Percentiles rank a stretch among this genome's conserved stretches.
Conservation (phyloP, 2,329 filamentous ascomycete genomes). For the Hymenoscyphus linearis region DNA sequence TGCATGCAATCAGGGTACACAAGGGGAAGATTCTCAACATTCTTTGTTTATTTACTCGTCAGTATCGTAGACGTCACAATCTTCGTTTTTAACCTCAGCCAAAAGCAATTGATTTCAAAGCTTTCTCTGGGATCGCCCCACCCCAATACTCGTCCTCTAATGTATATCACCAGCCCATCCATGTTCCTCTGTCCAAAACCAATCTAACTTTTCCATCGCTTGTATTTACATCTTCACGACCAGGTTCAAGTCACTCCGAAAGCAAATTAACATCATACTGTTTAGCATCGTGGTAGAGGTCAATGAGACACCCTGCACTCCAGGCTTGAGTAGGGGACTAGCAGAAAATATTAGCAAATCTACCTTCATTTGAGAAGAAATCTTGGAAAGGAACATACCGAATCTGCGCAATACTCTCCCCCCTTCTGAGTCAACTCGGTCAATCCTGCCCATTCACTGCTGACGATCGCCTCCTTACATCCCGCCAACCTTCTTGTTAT, state of each 20-base stretch:
- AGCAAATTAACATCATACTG: conserved; percentile 29
- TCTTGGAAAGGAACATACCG: conserved; percentile 51
- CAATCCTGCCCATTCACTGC: conserved; percentile 82
- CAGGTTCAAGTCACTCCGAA: conserved; percentile 6
- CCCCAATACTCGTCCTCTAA: background rate
- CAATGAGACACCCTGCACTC: conserved; percentile 91
- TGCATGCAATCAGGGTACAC: background rate
- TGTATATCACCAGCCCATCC: background rate
- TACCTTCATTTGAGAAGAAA: conserved; percentile 14
- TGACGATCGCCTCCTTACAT: conserved; percentile 78
- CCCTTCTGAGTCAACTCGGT: conserved; percentile 90
- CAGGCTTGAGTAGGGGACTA: conserved; percentile 93
- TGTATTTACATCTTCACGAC: background rate
- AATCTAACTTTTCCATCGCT: background rate
- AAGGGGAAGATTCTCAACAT: too few relatives aligned
- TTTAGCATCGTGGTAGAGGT: conserved; percentile 88
- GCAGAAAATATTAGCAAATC: conserved; percentile 15
- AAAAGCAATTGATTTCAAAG: background rate
- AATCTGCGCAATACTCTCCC: conserved; percentile 79
- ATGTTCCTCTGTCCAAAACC: background rate
- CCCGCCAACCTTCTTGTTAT: conserved; percentile 75
- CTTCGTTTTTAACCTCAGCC: background rate
- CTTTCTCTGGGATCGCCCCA: too few relatives aligned
- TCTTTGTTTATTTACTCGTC: background rate
- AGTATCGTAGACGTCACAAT: background rate